phyloP scores from a whole-genome alignment of 306 rosid species.

The Gastrolobium bilobum region DNA sequence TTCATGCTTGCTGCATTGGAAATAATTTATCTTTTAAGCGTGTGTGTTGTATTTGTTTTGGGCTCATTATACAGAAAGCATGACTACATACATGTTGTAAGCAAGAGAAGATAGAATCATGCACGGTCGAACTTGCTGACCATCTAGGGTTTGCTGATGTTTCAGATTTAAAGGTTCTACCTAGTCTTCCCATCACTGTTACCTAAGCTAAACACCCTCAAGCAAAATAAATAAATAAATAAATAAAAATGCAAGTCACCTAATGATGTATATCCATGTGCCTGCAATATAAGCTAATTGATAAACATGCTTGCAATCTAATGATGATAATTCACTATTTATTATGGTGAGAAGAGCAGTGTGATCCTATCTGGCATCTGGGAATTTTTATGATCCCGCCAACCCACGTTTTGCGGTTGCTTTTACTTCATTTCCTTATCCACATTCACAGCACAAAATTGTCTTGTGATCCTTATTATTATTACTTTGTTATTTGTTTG shows the following conservation, averaged over 20 bases:
- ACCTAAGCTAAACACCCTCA: conserved; percentile 55
- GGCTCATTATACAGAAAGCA: conserved; percentile 4
- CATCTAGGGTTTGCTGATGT: conserved; percentile 70
- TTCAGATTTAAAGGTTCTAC: conserved; percentile 68
- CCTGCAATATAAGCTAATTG: conserved; percentile 28
- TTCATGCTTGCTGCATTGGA: not conserved
- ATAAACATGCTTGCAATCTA: conserved; percentile 46
- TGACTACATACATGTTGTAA: conserved; percentile 44
- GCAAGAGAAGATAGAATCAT: conserved; percentile 46
- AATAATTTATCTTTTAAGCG: not conserved
- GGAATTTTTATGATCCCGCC: too few relatives aligned
- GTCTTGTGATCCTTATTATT: too few relatives aligned
- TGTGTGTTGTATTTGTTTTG: not conserved
- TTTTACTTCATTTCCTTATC: too few relatives aligned
- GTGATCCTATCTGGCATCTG: conserved; percentile 51
- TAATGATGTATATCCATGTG: conserved; percentile 42
- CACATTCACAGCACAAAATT: too few relatives aligned
- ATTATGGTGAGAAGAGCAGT: conserved; percentile 49
- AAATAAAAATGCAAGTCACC: not conserved
- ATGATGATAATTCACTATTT: conserved; percentile 43
- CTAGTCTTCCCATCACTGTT: conserved; percentile 57
- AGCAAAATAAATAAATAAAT: not conserved
- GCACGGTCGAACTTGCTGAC: conserved; percentile 72
- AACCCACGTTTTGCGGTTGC: too few relatives aligned
- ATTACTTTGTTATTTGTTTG: too few relatives aligned